Base-by-base conservation (phyloP, 768 basidiomycete species). In the Boletus coccyginus region DNA sequence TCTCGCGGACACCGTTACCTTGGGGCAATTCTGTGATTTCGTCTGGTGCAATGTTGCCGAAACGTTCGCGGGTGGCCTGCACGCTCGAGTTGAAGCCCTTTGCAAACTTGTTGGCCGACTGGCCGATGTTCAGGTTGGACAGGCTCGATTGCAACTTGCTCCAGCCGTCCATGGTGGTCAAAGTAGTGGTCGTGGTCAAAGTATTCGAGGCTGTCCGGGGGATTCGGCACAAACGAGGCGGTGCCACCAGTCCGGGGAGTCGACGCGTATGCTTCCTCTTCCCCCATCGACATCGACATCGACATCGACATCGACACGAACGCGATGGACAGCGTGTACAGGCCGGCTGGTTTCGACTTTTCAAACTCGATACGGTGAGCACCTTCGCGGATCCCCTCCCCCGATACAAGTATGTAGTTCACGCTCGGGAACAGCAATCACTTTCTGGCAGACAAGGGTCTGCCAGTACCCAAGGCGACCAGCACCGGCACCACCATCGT, bases 401-500 rank as follows among this genome's bases (percentile, higher is more conserved):
- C 14, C n/a, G 39, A 52, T 7, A 13, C 27, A 27, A 21, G 21
- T 21, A 27, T 27, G 27, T 27, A 33, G n/a, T 40, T 19, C 24
- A 24, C 50, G 7, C 5, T 40, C 6, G 17, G 7, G 9, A 27
- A 36, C 54, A 92, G 92, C 56, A 94, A 94, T 68, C 78, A 80
- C 62, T 92, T 88, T 69, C 72, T 94, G 56, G 71, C 76, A 12
- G 79, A 82, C 46, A 88, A 86, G 63, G 92, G 92, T 36, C 66
- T 91, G 19, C 84, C 81, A 14, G 70, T 88, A 42, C 92, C 92
- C 50, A 92, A 87, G 70, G 92, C 91, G 4, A 93, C 92, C 14
- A 92, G 91, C 74, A 94, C 92, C 1, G 95, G 94, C 64, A 99
- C 96, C 5, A 99, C 96, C 47, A 98, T 99, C 77, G 97, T 99